These are phyloP conservation scores for Fusarium piperis DNA, from an alignment of 2,329 filamentous ascomycete species.

Conservation along the genomic window DNA sequence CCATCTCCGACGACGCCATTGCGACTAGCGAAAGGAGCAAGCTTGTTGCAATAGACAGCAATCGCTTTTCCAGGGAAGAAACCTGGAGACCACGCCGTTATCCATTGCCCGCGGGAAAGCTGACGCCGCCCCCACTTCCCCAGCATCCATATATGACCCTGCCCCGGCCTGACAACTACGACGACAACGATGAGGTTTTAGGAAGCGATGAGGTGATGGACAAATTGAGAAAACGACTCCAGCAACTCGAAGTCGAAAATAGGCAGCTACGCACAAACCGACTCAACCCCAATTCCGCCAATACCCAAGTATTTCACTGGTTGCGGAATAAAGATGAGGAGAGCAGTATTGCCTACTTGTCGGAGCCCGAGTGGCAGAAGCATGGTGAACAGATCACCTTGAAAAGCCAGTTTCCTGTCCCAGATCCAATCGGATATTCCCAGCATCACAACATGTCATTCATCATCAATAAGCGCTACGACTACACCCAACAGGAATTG, in stretches of 20 bases:
- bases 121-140: no score
- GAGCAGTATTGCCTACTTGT: neutral
- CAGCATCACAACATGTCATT: neutral
- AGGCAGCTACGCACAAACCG: neutral
- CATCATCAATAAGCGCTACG: neutral
- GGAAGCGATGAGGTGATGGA: neutral
- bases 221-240: neutral
- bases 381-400: neutral
- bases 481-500: neutral
- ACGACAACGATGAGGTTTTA: no score
- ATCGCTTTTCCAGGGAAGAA: no score
- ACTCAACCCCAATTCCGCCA: neutral
- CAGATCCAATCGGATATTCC: neutral
- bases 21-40: neutral
- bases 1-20: neutral
- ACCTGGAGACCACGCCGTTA: no score
- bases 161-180: no score
- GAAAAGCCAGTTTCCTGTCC: neutral
- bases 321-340: neutral
- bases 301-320: neutral
- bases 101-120: no score
- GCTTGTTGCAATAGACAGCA: neutral
- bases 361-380: neutral
- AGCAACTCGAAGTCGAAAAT: neutral
- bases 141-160: no score